Base-by-base conservation (phyloP, 2,329 filamentous ascomycete genomes). In the Zymoseptoria pseudotritici region DNA sequence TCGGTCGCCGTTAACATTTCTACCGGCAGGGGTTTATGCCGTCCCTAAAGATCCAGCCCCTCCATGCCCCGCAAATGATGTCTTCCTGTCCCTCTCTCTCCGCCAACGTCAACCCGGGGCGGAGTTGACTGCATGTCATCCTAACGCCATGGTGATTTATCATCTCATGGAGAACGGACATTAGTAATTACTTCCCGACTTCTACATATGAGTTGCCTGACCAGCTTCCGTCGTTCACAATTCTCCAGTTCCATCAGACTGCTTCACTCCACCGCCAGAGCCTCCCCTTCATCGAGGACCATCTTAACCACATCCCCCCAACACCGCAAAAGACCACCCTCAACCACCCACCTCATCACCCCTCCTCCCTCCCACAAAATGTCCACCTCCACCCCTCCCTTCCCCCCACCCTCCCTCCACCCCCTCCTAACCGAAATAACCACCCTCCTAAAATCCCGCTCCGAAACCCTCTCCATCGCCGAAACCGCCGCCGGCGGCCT, bases 401-500 rank as follows among this genome's bases (percentile, higher is more conserved):
- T 79, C 62, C 78, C 77, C 24, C 77, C 78, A 24, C 59, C 68
- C 22, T 67, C 72, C 53, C 67, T 84, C 55, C 74, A 71, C 13
- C 68, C 72, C 4, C 72, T 83, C 31, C 74, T 79, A 10, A 65
- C 71, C 31, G 80, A 84, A 72, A 77, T 86, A 24, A 77, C 79
- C 2, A 68, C 72, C 2, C 76, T 85, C 49, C 77, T 87, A 49
- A 82, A 80, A 64, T 75, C 80, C 51, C 78, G 78, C 58, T 77
- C 79, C 61, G 81, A 86, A 68, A 85, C 79, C 36, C 77, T 87
- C 63, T 82, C 79, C 60, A 80, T 87, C 46, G 84, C 82, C 57
- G 85, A 87, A 71, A 87, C 84, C 20, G 84, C 84, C 54, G 82
- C 84, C 8, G 85, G 85, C 36, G 85, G 85, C 13, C 77, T 88